Base-by-base conservation (phyloP, 106 monocot species). In the Gastrodia elata region DNA sequence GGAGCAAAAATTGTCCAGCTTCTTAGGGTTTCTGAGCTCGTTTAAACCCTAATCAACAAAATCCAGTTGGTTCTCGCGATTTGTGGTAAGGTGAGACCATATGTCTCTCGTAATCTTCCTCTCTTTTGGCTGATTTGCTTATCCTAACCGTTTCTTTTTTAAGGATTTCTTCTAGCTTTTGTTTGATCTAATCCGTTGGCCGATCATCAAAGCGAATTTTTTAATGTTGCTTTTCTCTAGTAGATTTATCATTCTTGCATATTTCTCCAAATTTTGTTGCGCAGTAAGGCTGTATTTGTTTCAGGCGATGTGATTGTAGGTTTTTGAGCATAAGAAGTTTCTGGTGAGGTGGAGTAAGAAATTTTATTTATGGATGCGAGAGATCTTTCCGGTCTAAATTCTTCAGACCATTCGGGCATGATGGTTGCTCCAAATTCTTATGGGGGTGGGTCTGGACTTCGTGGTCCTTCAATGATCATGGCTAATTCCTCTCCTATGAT, bases 331-430 rank as follows among this genome's bases (percentile, higher is more conserved):
- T 15, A 13, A 15, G 32, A 27, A 67, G 13, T 27, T 2, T 33
- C 36, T 15, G 13, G 65, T 4, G 28, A 32, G 61, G 14, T 26
- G 14, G 18, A 37, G 18, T 37, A 38, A 37, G 3, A 38, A 67
- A 33, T 57, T 28, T 35, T 34, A 33, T 64, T 15, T 16, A 67
- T 67, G 67, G 67, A 67, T 67, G 67, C 20, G 67, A 67, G 67
- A n/a, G 86, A 83, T 15, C 40, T 75, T 7, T 38, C 74, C 24
- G 67, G 86, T 28, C 38, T 80, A 70, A 67, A 20, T 72, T 59
- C 77, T 3, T 72, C 80, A 2, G 83, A 86, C 32, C 27, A 76
- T 25, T 71, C 77, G 43, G 75, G 80, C 9, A 68, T 85, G 46
- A 76, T 76, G 78, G 39, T 73, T 71, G 38, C 59, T 40, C 59